These are phyloP conservation scores for Daedalea quercina DNA, from an alignment of 768 basidiomycete species.

Conservation along the genomic window DNA sequence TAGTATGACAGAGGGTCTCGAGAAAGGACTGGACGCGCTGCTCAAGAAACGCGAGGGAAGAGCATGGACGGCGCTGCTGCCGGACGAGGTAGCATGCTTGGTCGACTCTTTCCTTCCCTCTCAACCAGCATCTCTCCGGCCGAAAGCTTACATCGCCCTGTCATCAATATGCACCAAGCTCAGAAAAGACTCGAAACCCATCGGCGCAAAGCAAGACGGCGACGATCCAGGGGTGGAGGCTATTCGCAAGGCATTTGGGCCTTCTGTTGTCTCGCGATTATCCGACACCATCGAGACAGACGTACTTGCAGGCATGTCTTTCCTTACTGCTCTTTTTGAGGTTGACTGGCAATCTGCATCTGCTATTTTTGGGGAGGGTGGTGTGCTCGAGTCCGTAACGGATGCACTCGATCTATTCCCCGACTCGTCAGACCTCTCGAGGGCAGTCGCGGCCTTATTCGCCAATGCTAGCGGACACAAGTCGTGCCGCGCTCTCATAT, in stretches of 20 bases:
- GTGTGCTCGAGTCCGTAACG: slow-evolving; percentile 53
- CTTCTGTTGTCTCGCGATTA: slow-evolving; percentile 41
- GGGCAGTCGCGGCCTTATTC: slow-evolving; percentile 66
- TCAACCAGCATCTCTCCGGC: slow-evolving; percentile 35
- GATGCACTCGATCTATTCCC: slow-evolving; percentile 66
- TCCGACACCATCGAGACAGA: slow-evolving; percentile 48
- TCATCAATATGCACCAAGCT: slow-evolving; percentile 62
- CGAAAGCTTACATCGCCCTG: slow-evolving; percentile 66
- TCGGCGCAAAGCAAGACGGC: slow-evolving; percentile 29
- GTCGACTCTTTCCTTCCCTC: slow-evolving; percentile 46
- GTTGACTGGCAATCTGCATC: slow-evolving; percentile 69
- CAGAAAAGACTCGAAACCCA: slow-evolving; percentile 23
- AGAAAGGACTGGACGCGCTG: slow-evolving; percentile 24
- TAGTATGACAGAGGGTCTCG: slow-evolving; percentile 11
- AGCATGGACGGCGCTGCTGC: slow-evolving; percentile 32
- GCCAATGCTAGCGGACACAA: slow-evolving; percentile 75
- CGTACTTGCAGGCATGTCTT: slow-evolving; percentile 49
- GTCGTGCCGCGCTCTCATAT: slow-evolving; percentile 55
- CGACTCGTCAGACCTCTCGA: slow-evolving; percentile 39
- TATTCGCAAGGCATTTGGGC: slow-evolving; percentile 45
- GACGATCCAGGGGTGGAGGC: slow-evolving; percentile 44
- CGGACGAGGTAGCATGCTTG: slow-evolving; percentile 49
- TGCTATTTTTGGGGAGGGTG: slow-evolving; percentile 56
- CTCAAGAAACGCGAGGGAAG: slow-evolving; percentile 25
- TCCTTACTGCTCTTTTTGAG: slow-evolving; percentile 78